Conservation (phyloP, 306 rosid species). For the Gynostemma pentaphyllum region DNA sequence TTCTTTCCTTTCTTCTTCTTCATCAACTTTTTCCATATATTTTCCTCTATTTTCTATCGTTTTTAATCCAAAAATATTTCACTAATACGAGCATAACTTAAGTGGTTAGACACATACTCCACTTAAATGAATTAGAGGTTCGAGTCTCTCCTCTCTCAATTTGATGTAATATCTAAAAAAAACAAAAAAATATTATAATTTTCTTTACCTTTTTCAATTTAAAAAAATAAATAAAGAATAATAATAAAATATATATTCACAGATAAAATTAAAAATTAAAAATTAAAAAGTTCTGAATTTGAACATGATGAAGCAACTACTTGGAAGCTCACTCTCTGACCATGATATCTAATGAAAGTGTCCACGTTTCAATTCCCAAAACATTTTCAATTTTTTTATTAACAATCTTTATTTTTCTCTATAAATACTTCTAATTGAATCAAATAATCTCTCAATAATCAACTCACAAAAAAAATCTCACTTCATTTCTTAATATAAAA, state of each 20-base stretch:
- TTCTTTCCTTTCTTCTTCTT: background rate
- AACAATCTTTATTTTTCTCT: background rate
- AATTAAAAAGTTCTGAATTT: background rate
- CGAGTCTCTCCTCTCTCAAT: too few species aligned
- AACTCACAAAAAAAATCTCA: background rate
- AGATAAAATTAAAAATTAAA: background rate
- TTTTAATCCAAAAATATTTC: background rate
- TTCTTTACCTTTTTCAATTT: background rate
- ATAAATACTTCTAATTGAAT: background rate
- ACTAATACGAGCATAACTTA: too few species aligned
- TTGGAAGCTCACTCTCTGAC: conserved; percentile 1
- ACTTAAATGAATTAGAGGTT: too few species aligned
- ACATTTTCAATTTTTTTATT: background rate
- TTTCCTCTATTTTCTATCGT: background rate
- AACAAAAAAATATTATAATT: background rate
- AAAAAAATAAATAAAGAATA: too few species aligned
- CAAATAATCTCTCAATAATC: background rate
- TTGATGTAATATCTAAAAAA: too few species aligned
- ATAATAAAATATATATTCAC: too few species aligned
- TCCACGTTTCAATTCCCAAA: conserved; percentile 1
- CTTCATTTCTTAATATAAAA: background rate
- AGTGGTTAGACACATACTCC: too few species aligned
- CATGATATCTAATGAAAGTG: conserved; percentile 2
- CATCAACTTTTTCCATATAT: background rate
- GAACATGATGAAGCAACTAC: conserved; percentile 1